These are phyloP conservation scores for Prinsepia uniflora DNA, from an alignment of 306 rosid species.

Conservation along the genomic window DNA sequence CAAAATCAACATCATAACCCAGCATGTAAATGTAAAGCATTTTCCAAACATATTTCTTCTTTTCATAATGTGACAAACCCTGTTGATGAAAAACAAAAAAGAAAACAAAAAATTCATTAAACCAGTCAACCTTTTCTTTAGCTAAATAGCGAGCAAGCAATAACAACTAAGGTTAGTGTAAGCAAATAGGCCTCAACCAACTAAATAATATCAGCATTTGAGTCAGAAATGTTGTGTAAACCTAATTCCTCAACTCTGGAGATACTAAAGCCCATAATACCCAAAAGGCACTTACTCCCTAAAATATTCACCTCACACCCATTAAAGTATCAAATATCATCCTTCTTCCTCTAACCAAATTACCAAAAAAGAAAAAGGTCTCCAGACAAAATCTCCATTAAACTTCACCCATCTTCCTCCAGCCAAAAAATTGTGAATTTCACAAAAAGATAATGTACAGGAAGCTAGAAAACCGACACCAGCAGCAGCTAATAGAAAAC, in stretches of 20 bases:
- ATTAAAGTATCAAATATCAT: not conserved
- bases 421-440: not conserved
- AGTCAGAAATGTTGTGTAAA: not conserved
- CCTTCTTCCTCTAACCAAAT: not conserved
- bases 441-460: not conserved
- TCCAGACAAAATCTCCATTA: not conserved
- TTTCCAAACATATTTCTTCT: constrained; percentile 99
- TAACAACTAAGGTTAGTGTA: not conserved
- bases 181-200: constrained; percentile 1
- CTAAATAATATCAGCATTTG: not conserved
- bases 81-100: constrained; percentile 37
- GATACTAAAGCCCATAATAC: not conserved
- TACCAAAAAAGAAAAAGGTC: not conserved
- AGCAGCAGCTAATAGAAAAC: not conserved
- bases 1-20: constrained; percentile 99
- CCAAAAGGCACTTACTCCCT: not conserved
- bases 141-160: not conserved
- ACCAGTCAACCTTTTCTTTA: constrained; percentile 9
- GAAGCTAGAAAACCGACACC: not conserved
- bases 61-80: constrained; percentile 93
- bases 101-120: constrained; percentile 11
- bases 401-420: not conserved
- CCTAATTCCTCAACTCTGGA: not conserved
- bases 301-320: not conserved
- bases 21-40: constrained; percentile 96